Evolutionary conservation across 2,329 filamentous ascomycete genomes (phyloP).

Genomic region (Fusarium kyushuense): DNA sequence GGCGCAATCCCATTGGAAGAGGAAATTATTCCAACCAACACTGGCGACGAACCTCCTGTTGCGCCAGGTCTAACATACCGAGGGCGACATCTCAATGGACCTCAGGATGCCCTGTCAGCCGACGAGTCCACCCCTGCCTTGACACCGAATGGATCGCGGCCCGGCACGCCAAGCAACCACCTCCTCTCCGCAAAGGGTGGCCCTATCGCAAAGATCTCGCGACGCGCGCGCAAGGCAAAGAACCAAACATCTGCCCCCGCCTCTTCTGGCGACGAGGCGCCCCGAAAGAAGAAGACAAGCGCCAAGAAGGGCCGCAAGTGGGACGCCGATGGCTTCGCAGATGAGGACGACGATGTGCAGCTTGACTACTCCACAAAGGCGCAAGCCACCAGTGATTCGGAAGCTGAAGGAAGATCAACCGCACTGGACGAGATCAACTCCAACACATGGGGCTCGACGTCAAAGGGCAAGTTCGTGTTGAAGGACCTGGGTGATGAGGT

Average conservation of each 20-base stretch:
- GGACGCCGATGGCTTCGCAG: conserved; percentile 88
- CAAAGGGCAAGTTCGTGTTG: conserved; percentile 91
- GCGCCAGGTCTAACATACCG: conserved; percentile 58
- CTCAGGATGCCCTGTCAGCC: conserved; percentile 62
- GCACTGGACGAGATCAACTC: conserved; percentile 80
- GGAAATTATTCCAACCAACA: conserved; percentile 50
- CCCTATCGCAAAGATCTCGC: conserved; percentile 80
- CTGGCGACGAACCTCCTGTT: conserved; percentile 41
- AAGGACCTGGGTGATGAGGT: conserved; percentile 96
- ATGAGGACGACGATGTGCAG: conserved; percentile 82
- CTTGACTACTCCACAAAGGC: conserved; percentile 87
- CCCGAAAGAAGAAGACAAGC: conserved; percentile 73
- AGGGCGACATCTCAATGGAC: conserved; percentile 53
- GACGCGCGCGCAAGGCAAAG: conserved; percentile 78
- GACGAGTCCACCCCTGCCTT: conserved; percentile 74
- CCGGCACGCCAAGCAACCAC: conserved; percentile 78
- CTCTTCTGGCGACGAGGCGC: conserved; percentile 87
- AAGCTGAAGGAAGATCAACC: conserved; percentile 65
- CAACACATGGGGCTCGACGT: conserved; percentile 86
- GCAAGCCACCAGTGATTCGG: conserved; percentile 66
- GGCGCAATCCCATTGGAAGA: conserved; percentile 51
- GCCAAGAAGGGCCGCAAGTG: conserved; percentile 95
- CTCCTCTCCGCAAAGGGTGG: conserved; percentile 77
- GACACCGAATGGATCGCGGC: conserved; percentile 82
- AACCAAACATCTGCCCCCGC: conserved; percentile 74